phyloP scores from a whole-genome alignment of 495 filamentous ascomycete genomes.

The Lepraria neglecta region DNA sequence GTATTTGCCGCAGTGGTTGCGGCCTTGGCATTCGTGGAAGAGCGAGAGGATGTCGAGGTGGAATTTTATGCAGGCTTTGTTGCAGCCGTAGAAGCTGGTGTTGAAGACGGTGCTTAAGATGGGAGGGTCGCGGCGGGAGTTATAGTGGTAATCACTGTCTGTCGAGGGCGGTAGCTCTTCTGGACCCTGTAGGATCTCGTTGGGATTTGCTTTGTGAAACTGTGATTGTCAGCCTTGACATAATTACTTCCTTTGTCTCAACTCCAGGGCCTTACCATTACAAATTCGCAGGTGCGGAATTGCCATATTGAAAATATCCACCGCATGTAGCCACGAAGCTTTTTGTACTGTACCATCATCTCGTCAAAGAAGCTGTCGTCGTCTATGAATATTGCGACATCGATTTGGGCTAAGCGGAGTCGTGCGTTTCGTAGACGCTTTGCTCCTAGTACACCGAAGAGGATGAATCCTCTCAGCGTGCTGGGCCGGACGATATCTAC shows the following conservation, averaged over 20 bases:
- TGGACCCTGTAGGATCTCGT: slow-evolving; percentile 5
- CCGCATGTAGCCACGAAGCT: slow-evolving; percentile 1
- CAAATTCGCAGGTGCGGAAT: slow-evolving; percentile 9
- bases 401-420: background rate
- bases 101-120: background rate
- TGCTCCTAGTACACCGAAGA: background rate
- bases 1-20: slow-evolving; percentile 1
- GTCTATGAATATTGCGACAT: background rate
- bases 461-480: too few relatives aligned
- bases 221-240: background rate
- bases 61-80: slow-evolving; percentile 1
- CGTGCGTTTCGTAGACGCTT: slow-evolving; percentile 6
- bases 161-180: background rate
- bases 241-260: background rate
- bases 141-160: background rate
- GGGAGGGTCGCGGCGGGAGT: background rate
- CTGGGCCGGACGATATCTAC: too few relatives aligned
- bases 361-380: slow-evolving; percentile 9
- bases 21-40: slow-evolving; percentile 5
- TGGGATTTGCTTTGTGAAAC: slow-evolving; percentile 11
- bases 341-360: background rate
- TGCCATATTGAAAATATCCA: background rate
- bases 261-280: background rate
- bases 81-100: slow-evolving; percentile 9
- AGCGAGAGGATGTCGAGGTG: background rate